Percentiles rank a stretch among this genome's conserved stretches.
Evolutionary conservation across 192 early-diverging fungal genomes (phyloP).

Genomic region (Coemansia sp.): DNA sequence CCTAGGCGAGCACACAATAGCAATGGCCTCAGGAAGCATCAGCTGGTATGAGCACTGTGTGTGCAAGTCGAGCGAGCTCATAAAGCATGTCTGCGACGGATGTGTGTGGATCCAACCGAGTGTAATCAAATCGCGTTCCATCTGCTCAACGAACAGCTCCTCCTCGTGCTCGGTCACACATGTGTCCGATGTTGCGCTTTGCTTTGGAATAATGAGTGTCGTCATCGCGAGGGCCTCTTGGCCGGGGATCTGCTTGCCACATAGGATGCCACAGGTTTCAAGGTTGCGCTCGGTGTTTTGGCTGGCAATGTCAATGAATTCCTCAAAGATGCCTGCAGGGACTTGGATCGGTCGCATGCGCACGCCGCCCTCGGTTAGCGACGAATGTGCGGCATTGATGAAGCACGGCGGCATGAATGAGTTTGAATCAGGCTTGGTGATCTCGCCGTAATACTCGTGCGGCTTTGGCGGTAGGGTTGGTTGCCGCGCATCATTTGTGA

Average conservation of each 20-base stretch:
- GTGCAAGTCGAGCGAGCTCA: constrained; percentile 90
- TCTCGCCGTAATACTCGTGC: constrained; percentile 25
- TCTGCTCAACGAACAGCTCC: constrained; percentile 76
- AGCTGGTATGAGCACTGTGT: constrained; percentile 90
- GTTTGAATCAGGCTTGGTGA: background rate
- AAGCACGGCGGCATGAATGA: constrained; percentile 38
- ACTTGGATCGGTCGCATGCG: constrained; percentile 66
- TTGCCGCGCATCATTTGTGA: background rate
- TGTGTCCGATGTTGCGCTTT: constrained; percentile 82
- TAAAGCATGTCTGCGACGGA: constrained; percentile 92
- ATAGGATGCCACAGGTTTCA: constrained; percentile 87
- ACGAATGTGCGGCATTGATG: constrained; percentile 37
- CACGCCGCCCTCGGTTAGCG: constrained; percentile 54
- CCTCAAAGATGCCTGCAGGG: constrained; percentile 62
- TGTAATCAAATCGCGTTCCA: constrained; percentile 70
- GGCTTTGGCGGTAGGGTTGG: constrained; percentile 46
- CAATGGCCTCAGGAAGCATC: constrained; percentile 89
- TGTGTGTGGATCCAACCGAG: constrained; percentile 94
- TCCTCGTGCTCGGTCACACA: constrained; percentile 82
- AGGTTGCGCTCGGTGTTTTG: constrained; percentile 74
- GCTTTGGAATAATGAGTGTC: constrained; percentile 86
- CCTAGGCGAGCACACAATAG: constrained; percentile 82
- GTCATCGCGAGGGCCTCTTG: constrained; percentile 54
- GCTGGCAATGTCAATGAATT: constrained; percentile 69
- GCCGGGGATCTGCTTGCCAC: constrained; percentile 63